A percentile compares a stretch with the other conserved stretches of the same genome.
Evolutionary conservation across 140 eudicot genomes (phyloP).

Genomic region (Bidens hawaiensis): DNA sequence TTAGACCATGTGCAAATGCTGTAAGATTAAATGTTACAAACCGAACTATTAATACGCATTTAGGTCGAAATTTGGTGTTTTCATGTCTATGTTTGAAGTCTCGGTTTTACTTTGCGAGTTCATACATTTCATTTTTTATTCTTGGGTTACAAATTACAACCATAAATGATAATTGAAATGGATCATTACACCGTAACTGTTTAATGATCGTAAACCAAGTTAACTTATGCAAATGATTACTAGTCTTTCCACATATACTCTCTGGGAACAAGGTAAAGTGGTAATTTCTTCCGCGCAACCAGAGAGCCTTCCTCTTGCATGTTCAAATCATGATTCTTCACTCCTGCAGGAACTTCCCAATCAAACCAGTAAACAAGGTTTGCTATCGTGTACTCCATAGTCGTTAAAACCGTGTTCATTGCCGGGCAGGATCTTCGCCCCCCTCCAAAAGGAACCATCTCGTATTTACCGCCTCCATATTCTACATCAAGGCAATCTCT

Average conservation of each 20-base stretch:
- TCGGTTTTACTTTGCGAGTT: no score
- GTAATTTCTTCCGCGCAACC: neutral
- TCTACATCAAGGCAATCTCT: constrained; percentile 17
- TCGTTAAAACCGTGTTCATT: constrained; percentile 3
- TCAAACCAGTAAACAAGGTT: constrained; percentile 26
- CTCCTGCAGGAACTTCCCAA: constrained; percentile 13
- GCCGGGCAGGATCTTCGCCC: constrained; percentile 23
- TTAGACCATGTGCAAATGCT: neutral
- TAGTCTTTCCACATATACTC: constrained; percentile 5
- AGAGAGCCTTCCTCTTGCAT: constrained; percentile 15
- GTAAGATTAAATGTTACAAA: constrained; percentile 2
- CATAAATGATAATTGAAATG: no score
- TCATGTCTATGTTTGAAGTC: no score
- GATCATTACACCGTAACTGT: no score
- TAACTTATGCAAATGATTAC: neutral
- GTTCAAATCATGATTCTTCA: constrained; percentile 13
- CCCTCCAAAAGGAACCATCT: constrained; percentile 25
- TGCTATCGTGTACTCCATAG: neutral
- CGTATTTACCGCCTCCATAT: constrained; percentile 1
- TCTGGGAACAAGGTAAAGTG: constrained; percentile 7
- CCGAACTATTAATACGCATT: neutral
- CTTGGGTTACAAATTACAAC: no score
- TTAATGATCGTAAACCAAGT: no score
- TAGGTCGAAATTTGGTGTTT: no score
- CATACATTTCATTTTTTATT: no score